Evolutionary conservation across 176 grass and related monocot genomes (phyloP), one percentile per base, ranked within the genome.

Genomic region (Carex kokanica): DNA sequence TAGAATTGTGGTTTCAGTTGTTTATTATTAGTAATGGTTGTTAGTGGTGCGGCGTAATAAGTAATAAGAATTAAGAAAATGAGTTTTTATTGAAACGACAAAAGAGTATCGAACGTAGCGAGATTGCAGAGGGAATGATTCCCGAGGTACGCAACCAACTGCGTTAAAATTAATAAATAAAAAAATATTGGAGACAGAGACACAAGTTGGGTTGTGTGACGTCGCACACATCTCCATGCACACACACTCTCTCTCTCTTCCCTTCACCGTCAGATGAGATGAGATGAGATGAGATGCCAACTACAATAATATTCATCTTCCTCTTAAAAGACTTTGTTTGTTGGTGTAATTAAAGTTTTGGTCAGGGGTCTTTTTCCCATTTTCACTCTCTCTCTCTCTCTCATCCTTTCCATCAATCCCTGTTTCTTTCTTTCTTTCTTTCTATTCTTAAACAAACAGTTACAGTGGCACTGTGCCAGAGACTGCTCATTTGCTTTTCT

Each of bases 201-300:
- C 45, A 49, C 2, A 12, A 49, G 41, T 78, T 73, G 74, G 32
- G 54, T 14, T 53, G 80, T 25, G 84, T 74, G 88, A 86, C 40
- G 32, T 45, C 74, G 83, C 92, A 93, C 96, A 86, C 89, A 95
- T 88, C 90, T 85, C 90, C 84, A 98, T 79, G 69, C 69, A 73
- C 20, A n/a, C 58, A 60, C 18, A 16, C 4, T 29, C 27, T 68
- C 20, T 27, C 21, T 49, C 43, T 27, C 43, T 41, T 34, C 4
- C 36, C 15, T 1, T 49, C 60, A 25, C 25, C 41, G 29, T 11
- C 32, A 21, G 20, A 52, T 21, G 49, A 69, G 21, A 40, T 59
- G 12, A 60, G 47, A 41, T 25, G 58, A 24, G n/a, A 20, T 53
- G 32, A 27, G 29, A 29, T 24, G 8, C 18, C 15, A 8, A 16